Evolutionary conservation across 306 rosid genomes (phyloP).

Genomic region (Vigna mungo): DNA sequence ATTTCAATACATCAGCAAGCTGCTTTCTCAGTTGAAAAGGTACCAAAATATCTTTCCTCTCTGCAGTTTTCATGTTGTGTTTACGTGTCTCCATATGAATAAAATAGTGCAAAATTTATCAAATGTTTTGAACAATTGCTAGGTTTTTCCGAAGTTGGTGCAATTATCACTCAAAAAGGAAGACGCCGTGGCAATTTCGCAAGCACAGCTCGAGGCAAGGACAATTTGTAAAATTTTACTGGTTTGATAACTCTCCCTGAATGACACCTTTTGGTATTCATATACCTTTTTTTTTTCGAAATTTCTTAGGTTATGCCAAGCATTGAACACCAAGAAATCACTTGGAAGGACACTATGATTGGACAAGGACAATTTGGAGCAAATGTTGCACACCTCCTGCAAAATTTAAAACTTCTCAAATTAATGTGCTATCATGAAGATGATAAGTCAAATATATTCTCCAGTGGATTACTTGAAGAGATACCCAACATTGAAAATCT

Average conservation of each 20-base stretch:
- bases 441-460: constrained; percentile 12
- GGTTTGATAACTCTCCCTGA: too few species aligned
- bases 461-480: not conserved
- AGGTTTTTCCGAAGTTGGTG: constrained; percentile 15
- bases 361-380: not conserved
- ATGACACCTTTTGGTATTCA: too few species aligned
- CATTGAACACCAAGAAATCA: not conserved
- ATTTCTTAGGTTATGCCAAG: not conserved
- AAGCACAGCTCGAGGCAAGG: not conserved
- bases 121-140: too few species aligned
- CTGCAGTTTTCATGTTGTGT: not conserved
- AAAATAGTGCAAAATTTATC: too few species aligned
- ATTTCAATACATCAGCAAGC: constrained; percentile 8
- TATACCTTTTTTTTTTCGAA: not conserved
- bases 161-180: constrained; percentile 10
- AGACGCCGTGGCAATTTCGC: not conserved
- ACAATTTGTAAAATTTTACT: not conserved
- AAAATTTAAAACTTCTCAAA: not conserved
- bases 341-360: not conserved
- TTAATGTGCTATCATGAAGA: constrained; percentile 1
- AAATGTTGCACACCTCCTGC: not conserved
- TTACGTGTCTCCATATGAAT: not conserved
- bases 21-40: not conserved
- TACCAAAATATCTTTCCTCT: not conserved
- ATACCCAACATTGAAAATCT: not conserved